Evolutionary conservation across 768 basidiomycete species (phyloP).

Genomic region (Rubroboletus pulcherrimus): DNA sequence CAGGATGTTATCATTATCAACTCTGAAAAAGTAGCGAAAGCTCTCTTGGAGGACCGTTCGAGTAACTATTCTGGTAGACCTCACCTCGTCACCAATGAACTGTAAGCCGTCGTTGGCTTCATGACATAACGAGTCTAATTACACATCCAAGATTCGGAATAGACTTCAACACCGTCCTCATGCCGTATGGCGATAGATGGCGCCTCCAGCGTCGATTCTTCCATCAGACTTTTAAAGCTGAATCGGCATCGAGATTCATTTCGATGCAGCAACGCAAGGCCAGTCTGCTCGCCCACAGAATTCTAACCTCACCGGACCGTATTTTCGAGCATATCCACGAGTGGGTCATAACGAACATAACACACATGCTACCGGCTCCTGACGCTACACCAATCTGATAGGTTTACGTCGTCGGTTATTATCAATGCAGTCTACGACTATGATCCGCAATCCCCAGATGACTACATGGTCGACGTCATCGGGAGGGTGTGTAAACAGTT

Average conservation of each 20-base stretch:
- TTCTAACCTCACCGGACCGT: slow-evolving; percentile 8
- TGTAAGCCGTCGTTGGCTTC: slow-evolving; percentile 1
- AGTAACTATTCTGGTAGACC: slow-evolving; percentile 20
- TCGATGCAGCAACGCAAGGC: slow-evolving; percentile 14
- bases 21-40: slow-evolving; percentile 9
- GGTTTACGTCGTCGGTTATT: slow-evolving; percentile 26
- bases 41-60: slow-evolving; percentile 18
- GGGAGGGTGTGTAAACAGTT: slow-evolving; percentile 7
- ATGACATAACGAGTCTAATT: not conserved
- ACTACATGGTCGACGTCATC: slow-evolving; percentile 11
- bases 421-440: slow-evolving; percentile 17
- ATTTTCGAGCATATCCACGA: slow-evolving; percentile 9
- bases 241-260: slow-evolving; percentile 11
- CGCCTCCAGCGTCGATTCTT: slow-evolving; percentile 18
- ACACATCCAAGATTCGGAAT: slow-evolving; percentile 9
- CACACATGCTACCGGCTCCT: not conserved
- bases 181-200: slow-evolving; percentile 20
- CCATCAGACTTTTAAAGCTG: slow-evolving; percentile 15
- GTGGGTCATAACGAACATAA: slow-evolving; percentile 15
- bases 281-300: slow-evolving; percentile 1
- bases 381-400: not conserved
- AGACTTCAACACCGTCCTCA: slow-evolving; percentile 12
- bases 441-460: slow-evolving; percentile 13
- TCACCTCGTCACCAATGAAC: slow-evolving; percentile 7
- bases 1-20: slow-evolving; percentile 13